Evolutionary conservation across 192 early-diverging fungal species (phyloP).

Genomic region (Backusella morwellensis): DNA sequence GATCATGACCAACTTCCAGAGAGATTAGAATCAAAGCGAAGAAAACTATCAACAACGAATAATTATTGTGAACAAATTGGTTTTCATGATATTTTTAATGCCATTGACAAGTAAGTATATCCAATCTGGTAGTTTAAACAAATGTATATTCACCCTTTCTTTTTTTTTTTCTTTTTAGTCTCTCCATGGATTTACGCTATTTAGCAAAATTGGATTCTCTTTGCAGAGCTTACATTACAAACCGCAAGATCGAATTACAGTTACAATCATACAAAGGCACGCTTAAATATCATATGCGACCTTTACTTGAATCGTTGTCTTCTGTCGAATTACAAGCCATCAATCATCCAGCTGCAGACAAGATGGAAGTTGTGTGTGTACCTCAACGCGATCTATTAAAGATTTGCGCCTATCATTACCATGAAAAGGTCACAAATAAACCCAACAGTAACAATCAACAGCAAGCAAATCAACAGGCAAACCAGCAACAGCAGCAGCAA

Average conservation of each 20-base stretch:
- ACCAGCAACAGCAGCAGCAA: background rate
- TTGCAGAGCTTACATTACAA: slow-evolving; percentile 36
- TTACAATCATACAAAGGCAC: slow-evolving; percentile 22
- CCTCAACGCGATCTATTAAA: slow-evolving; percentile 26
- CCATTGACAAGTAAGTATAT: slow-evolving; percentile 23
- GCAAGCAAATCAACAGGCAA: background rate
- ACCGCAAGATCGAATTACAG: slow-evolving; percentile 35
- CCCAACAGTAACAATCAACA: background rate
- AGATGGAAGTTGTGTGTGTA: slow-evolving; percentile 37
- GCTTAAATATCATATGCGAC: slow-evolving; percentile 23
- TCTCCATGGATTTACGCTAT: slow-evolving; percentile 33
- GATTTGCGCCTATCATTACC: slow-evolving; percentile 21
- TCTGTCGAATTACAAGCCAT: slow-evolving; percentile 7
- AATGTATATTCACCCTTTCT: background rate
- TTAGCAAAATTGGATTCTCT: slow-evolving; percentile 41
- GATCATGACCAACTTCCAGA: background rate
- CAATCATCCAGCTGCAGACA: slow-evolving; percentile 29
- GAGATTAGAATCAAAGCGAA: background rate
- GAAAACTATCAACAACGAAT: background rate
- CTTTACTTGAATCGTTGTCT: slow-evolving; percentile 22
- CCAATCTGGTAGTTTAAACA: background rate
- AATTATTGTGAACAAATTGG: background rate
- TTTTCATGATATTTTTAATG: background rate
- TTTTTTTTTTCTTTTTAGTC: background rate
- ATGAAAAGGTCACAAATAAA: background rate